Percentiles rank a stretch among this genome's conserved stretches.
phyloP scores from a whole-genome alignment of 805 yeast genomes.

The Clavispora asparagi region DNA sequence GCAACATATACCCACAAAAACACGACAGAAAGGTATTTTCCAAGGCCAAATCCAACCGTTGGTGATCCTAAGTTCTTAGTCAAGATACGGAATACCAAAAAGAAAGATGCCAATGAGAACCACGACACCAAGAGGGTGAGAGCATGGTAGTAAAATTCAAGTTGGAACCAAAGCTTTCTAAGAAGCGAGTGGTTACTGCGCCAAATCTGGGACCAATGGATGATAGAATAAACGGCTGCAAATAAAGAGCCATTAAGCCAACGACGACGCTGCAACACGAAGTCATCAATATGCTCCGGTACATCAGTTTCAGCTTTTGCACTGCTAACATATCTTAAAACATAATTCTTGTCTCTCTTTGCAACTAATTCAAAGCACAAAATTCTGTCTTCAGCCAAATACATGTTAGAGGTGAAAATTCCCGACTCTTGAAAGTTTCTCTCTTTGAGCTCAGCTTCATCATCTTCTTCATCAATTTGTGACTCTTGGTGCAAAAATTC shows the following conservation, averaged over 20 bases:
- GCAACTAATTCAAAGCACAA: conserved; percentile 95
- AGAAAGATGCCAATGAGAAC: conserved; percentile 90
- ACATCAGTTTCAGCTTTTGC: conserved; percentile 97
- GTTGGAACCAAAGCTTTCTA: conserved; percentile 76
- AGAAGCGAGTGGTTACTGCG: conserved; percentile 73
- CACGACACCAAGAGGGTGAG: conserved; percentile 77
- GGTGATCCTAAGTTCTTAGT: conserved; percentile 65
- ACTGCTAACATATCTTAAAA: conserved; percentile 82
- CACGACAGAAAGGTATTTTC: conserved; percentile 69
- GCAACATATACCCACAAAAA: conserved; percentile 83
- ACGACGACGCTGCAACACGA: conserved; percentile 92
- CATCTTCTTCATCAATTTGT: conserved; percentile 32
- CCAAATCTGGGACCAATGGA: conserved; percentile 87
- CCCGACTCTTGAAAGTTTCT: conserved; percentile 42
- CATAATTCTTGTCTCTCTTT: conserved; percentile 77
- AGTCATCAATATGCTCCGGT: conserved; percentile 91
- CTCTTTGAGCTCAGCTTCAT: conserved; percentile 36
- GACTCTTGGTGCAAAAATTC: conserved; percentile 70
- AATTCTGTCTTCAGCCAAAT: conserved; percentile 94
- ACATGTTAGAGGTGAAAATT: conserved; percentile 92
- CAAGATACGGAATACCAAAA: conserved; percentile 84
- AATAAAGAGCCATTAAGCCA: conserved; percentile 98
- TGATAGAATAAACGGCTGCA: conserved; percentile 86
- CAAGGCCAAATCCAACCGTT: conserved; percentile 62
- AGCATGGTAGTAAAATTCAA: conserved; percentile 88